Conservation (phyloP, 177 flowering plant species). For the Vitis hybrid region DNA sequence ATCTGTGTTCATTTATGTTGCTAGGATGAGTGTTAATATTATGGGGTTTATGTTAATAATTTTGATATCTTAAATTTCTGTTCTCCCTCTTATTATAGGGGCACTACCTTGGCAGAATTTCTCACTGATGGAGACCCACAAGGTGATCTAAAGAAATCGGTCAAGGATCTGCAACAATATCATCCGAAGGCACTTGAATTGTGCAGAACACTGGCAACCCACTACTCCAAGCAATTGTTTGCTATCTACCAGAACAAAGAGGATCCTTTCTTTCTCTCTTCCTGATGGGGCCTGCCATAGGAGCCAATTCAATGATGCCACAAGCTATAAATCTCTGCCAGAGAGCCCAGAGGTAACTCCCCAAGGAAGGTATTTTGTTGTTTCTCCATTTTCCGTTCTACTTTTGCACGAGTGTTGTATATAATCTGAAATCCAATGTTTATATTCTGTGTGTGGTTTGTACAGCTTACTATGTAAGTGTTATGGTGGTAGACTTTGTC, state of each 20-base stretch:
- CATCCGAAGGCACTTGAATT: slow-evolving; percentile 33
- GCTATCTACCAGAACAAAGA: slow-evolving; percentile 55
- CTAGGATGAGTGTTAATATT: too few relatives aligned
- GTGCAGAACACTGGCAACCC: slow-evolving; percentile 50
- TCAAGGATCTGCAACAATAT: slow-evolving; percentile 40
- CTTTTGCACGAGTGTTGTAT: not conserved
- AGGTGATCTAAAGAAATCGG: slow-evolving; percentile 45
- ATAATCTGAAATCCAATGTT: not conserved
- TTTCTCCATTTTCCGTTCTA: not conserved
- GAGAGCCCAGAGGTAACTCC: not conserved
- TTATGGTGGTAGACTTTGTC: not conserved
- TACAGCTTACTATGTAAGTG: not conserved
- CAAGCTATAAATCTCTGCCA: not conserved
- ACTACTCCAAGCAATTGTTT: slow-evolving; percentile 63
- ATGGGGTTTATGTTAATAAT: too few relatives aligned
- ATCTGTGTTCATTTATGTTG: too few relatives aligned
- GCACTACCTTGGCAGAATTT: slow-evolving; percentile 47
- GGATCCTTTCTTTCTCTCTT: slow-evolving; percentile 50
- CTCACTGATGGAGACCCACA: slow-evolving; percentile 51
- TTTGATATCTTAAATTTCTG: not conserved
- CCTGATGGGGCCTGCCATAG: slow-evolving; percentile 6
- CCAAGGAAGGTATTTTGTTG: slow-evolving; percentile 4
- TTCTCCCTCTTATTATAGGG: slow-evolving; percentile 30
- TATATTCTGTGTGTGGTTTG: not conserved
- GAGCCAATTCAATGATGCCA: not conserved